Evolutionary conservation across 225 moss, liverwort and hornwort species (phyloP), one percentile per base, ranked within the genome.

Genomic region (Physcomitrium patens): DNA sequence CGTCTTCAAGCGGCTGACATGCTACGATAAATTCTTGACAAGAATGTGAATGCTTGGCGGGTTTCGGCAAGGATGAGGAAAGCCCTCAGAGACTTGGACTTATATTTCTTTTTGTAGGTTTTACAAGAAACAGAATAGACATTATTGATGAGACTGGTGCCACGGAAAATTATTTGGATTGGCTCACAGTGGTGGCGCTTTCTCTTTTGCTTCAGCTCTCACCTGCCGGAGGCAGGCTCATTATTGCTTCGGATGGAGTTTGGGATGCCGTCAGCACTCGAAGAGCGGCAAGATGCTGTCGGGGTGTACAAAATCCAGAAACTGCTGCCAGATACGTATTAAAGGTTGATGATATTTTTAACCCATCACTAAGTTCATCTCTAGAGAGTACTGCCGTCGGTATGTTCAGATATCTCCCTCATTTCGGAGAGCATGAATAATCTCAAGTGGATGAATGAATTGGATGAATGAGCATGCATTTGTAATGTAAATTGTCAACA

Each of bases 171-270:
- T 37, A 20, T 47, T 37, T 37, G 31, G 31, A 5, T 18, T 0
- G 5, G 5, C 2, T 59, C 26, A 41, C 31, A 64, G 48, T 49
- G 27, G 20, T 26, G 31, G 2, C 3, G 31, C 31, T 37, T 37
- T 7, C 31, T 37, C 5, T 45, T 65, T 48, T 50, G 76, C 50
- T 72, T 48, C 82, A 86, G 91, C 80, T 95, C 7, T 75, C 89
- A 19, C 60, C 79, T 71, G 80, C 87, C 12, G 94, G 94, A 75
- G 94, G 88, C 20, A 55, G 94, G 42, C 87, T 95, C 42, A 85
- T 95, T 28, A 78, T 95, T 63, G 94, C 94, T 6, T 95, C 94
- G 10, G 94, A 95, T 53, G 94, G 94, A 12, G 95, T 95, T 24
- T 95, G 95, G 95, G 95, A 95, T 82, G 91, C 95, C 20, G 43